Base-by-base conservation (phyloP, 2,329 filamentous ascomycete species). In the Claviceps pusilla region DNA sequence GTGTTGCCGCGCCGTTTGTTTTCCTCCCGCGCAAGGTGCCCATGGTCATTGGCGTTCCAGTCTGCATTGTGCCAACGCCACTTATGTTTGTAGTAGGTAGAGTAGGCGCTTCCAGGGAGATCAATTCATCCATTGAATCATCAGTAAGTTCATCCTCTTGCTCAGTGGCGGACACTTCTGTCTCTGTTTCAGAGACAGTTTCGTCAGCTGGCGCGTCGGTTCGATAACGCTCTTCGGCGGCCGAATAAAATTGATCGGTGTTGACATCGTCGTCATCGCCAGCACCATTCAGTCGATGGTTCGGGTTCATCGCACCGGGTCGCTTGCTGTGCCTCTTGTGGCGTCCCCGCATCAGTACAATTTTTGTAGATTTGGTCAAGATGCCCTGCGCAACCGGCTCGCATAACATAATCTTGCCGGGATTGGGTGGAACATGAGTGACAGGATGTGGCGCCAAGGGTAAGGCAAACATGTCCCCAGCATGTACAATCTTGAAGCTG, bases 351-450 rank as follows among this genome's bases (percentile, higher is more conserved):
- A 87, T 83, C 28, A 97, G 75, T 29, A 98, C 83, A 55, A 98
- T 88, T 62, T 86, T 89, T 16, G 90, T 98, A 12, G 74, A 78
- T 0, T 87, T 77, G 9, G 83, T 77, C 49, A 98, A 67, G 5
- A 93, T 68, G 9, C 93, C 93, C 68, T 98, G 93, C 6, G 87
- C 82, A 16, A 97, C 89, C 9, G 93, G 93, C 66, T 98, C 93
- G 66, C 90, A 97, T n/a, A 94, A 81, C 50, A 87, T 83, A 57
- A 97, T 87, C 69, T 86, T 89, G 46, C 88, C 93, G 0, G 90
- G 89, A 46, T 88, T 87, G 14, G 89, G 80, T 29, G 87, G 82
- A 19, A 87, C 80, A 68, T 95, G 89, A 9, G 89, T 95, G 58
- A 95, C 84, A 12, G 89, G 86, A 68, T 96, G 89, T 2, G 89